Evolutionary conservation across 345 rosid genomes (phyloP), one percentile per base, ranked within the genome.

Genomic region (Corchorus olitorius): DNA sequence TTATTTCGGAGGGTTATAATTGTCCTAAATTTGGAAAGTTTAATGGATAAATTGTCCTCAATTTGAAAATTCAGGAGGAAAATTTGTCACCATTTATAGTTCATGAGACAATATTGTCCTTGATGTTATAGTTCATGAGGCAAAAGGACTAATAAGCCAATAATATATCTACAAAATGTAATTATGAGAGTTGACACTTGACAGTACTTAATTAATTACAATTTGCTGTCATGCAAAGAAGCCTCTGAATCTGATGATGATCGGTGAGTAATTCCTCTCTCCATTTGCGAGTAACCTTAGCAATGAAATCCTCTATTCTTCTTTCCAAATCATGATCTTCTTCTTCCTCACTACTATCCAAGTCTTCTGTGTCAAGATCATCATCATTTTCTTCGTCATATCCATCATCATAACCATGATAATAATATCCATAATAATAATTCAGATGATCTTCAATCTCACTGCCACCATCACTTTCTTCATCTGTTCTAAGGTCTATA

Each of bases 331-430:
- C 75, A 58, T 71, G 11, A 71, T 54, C 22, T 12, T 49, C 19
- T 19, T 70, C 63, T 2, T 69, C 59, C 14, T 41, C 65, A n/a
- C 55, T 64, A 41, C 75, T 72, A 19, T 56, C 59, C 12, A 11
- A 58, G 34, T 72, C 76, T 20, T 46, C 70, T 15, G 13, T 22
- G 5, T 62, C 70, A 34, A 27, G 39, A 33, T 49, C 69, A 48
- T 74, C 77, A 33, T 74, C 77, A 17, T 74, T 49, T 10, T 74
- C 77, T 62, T 74, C 76, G 2, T 73, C 67, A 16, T 73, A 58
- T 6, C 66, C 77, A 49, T 62, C 70, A 65, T 62, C 27, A 65
- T 62, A 62, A 9, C 69, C 77, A 62, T 62, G 69, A 62, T 74
- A 60, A 62, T 62, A 58, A 62, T 74, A 27, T 8, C 2, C 27